These are phyloP conservation scores for Lasiodiplodia sp. DNA, from an alignment of 2,329 filamentous ascomycete genomes.

Conservation along the genomic window DNA sequence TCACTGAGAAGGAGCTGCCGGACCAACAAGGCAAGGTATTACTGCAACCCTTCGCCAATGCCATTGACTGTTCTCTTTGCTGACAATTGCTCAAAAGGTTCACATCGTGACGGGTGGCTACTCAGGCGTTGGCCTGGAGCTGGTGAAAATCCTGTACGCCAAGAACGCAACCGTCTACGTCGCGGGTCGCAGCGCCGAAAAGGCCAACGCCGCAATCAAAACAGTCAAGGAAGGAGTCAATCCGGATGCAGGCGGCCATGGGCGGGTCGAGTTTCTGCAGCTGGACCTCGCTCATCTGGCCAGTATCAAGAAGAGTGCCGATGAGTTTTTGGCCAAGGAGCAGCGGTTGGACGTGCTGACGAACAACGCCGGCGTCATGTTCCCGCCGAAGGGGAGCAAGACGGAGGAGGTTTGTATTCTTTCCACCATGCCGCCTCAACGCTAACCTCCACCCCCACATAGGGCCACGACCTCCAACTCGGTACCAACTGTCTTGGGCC, in stretches of 20 bases:
- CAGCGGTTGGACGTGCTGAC: slow-evolving; percentile 52
- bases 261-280: slow-evolving; percentile 37
- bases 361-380: slow-evolving; percentile 47
- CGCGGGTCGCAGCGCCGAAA: slow-evolving; percentile 57
- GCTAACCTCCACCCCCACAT: background rate
- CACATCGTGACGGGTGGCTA: slow-evolving; percentile 60
- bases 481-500: slow-evolving; percentile 52
- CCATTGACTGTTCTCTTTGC: background rate
- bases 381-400: slow-evolving; percentile 37
- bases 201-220: slow-evolving; percentile 55
- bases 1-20: slow-evolving; percentile 54
- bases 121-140: slow-evolving; percentile 60
- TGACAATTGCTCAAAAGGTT: slow-evolving; percentile 1
- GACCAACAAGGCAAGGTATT: slow-evolving; percentile 37
- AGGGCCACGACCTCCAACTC: slow-evolving; percentile 43
- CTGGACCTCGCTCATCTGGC: slow-evolving; percentile 53
- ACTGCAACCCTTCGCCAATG: background rate
- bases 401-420: slow-evolving; percentile 31
- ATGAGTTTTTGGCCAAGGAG: slow-evolving; percentile 49
- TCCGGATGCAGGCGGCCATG: slow-evolving; percentile 40
- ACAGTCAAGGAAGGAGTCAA: slow-evolving; percentile 45
- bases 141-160: slow-evolving; percentile 62
- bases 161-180: slow-evolving; percentile 64
- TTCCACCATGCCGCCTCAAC: background rate
- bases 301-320: slow-evolving; percentile 49